phyloP scores from a whole-genome alignment of 1,284 basidiomycete species.

The Sporisorium exsertum region DNA sequence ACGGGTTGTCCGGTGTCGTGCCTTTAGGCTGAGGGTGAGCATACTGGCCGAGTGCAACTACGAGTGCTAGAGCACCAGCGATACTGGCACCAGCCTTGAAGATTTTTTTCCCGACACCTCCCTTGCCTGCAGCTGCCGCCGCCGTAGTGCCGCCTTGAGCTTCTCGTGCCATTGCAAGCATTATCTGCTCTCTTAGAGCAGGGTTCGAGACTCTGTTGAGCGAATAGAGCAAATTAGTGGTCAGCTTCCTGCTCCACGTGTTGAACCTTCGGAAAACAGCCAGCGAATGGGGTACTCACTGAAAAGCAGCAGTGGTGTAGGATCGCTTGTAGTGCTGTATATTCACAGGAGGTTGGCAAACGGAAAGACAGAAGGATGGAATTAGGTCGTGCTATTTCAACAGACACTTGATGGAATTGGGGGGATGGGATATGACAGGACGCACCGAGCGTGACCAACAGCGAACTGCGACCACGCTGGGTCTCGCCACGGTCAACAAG shows the following conservation, averaged over 20 bases:
- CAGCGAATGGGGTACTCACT: conserved; percentile 18
- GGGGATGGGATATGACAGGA: conserved; percentile 3
- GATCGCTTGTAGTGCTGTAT: conserved; percentile 23
- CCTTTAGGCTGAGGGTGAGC: conserved; percentile 26
- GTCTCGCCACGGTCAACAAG: not conserved
- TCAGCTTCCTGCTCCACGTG: not conserved
- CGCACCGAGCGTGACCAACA: not conserved
- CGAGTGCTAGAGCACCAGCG: conserved; percentile 8
- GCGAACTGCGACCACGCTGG: not conserved
- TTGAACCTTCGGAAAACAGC: too few relatives aligned
- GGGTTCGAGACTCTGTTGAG: conserved; percentile 17
- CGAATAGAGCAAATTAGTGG: not conserved
- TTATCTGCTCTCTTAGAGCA: conserved; percentile 15
- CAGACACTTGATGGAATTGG: not conserved
- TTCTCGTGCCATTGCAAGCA: conserved; percentile 5
- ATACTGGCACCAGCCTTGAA: conserved; percentile 4
- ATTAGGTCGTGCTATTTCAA: conserved; percentile 16
- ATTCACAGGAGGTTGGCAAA: conserved; percentile 7
- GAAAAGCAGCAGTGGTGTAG: conserved; percentile 3
- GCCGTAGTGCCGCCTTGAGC: not conserved
- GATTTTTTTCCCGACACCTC: not conserved
- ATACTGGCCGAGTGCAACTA: conserved; percentile 10
- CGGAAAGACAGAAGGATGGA: not conserved
- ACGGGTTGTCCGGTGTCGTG: conserved; percentile 32
- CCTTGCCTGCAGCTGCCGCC: not conserved